Base-by-base conservation (phyloP, 2,329 filamentous ascomycete species). In the Sphaerulina musiva region DNA sequence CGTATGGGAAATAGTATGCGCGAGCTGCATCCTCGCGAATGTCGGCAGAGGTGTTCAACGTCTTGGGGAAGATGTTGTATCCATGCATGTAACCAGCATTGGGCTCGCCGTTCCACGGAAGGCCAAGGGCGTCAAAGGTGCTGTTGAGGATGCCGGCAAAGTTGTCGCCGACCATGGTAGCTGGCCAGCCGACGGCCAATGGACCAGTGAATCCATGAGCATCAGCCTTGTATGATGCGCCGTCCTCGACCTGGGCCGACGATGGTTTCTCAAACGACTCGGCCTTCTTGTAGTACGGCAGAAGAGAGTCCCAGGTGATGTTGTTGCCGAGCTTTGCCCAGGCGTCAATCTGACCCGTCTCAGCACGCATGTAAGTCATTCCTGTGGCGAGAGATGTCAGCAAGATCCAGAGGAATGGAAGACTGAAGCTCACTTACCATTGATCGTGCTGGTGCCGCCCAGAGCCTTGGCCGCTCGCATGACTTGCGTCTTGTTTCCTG, bases 11-110 rank as follows among this genome's bases (percentile, higher is more conserved):
- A 59, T 76, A 78, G 58, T 76, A 78, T 4, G 75, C 73, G 12
- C 74, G 66, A 3, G 73, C 76, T 36, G 76, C 73, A 64, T 78
- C 75, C 53, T 73, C 70, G 9, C 76, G 70, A 9, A 73, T 64
- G 56, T 71, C 66, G 12, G 65, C 63, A 1, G 64, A 62, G 1
- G 64, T 55, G 54, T 78, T 67, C 12, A 76, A 51, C 1, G 73
- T 78, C 59, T 67, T 69, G 1, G 75, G 73, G 63, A 69, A 75
- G 2, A 72, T 55, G 12, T 66, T 65, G 55, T 73, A 76, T 8
- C 76, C 76, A n/a, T 69, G 59, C 71, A 77, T 71, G 10, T 61
- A 52, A 4, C 76, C 75, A 10, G 66, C 67, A 59, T 77, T 76
- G 1, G 70, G 54, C 48, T 78, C 76, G 17, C 49, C 46, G 31